These are phyloP conservation scores for Pseudoturritis turrita DNA, from an alignment of 345 rosid genomes.

Conservation along the genomic window DNA sequence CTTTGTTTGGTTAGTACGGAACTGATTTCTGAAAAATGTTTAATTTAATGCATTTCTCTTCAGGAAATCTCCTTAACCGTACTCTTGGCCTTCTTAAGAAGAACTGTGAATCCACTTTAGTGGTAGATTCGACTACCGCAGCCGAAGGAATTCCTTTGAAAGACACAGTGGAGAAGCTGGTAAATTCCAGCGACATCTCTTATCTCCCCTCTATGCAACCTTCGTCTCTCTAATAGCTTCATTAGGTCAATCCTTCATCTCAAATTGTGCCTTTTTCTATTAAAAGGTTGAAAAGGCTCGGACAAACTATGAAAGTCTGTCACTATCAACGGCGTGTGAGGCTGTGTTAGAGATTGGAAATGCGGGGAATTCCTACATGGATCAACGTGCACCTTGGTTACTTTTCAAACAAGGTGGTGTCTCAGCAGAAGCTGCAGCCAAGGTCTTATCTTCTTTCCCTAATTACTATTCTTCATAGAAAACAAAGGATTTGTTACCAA, in stretches of 20 bases:
- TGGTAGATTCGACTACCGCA: slow-evolving; percentile 64
- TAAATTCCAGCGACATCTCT: slow-evolving; percentile 13
- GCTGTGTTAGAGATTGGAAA: slow-evolving; percentile 82
- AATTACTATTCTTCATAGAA: neutral
- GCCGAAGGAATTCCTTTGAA: slow-evolving; percentile 62
- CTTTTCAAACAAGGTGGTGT: slow-evolving; percentile 82
- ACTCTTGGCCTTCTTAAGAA: slow-evolving; percentile 90
- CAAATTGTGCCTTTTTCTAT: neutral
- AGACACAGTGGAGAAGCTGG: slow-evolving; percentile 68
- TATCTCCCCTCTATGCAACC: neutral
- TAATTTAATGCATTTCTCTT: neutral
- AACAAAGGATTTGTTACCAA: neutral
- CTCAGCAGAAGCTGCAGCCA: slow-evolving; percentile 81
- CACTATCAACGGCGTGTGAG: slow-evolving; percentile 78
- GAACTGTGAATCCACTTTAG: slow-evolving; percentile 77
- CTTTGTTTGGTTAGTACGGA: neutral
- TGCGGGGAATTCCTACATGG: slow-evolving; percentile 82
- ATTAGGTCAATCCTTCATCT: neutral
- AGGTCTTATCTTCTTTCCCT: slow-evolving; percentile 42
- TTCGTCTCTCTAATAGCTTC: neutral
- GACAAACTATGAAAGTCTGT: slow-evolving; percentile 57
- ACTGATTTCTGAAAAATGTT: neutral
- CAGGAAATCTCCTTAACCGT: slow-evolving; percentile 93
- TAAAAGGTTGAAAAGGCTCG: slow-evolving; percentile 64
- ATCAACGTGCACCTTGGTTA: slow-evolving; percentile 84